Base-by-base conservation (phyloP, 345 rosid genomes). In the Turnera subulata region DNA sequence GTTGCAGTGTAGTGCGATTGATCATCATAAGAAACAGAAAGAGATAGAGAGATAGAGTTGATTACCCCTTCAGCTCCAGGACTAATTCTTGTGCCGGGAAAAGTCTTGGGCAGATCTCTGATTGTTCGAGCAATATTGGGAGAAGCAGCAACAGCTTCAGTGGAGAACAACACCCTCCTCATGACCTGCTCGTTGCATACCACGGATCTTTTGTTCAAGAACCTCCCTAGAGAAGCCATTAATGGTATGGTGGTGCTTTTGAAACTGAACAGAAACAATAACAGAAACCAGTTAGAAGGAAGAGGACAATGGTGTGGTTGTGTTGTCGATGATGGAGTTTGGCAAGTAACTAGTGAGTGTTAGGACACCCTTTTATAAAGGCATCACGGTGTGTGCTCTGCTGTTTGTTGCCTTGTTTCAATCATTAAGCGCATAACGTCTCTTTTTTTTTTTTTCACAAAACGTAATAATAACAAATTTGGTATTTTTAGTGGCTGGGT, bases 91-190 rank as follows among this genome's bases (percentile, higher is more conserved):
- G 91, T 82, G 20, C 65, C 73, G 2, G 89, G 93, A 47, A 80
- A 72, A 32, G 77, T 80, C 68, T 78, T 84, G 55, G 95, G 93
- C 23, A 88, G 84, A 73, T 84, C 84, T 60, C 91, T 74, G 63
- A 86, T 58, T 59, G 89, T 77, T 46, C 86, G 85, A 40, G 81
- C 76, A 42, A 84, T 83, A 57, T 89, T 71, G 26, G 86, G 16
- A 58, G 82, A 62, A 46, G 58, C 76, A 43, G 54, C 22, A 15
- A 58, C 45, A 29, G 78, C 56, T 43, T 76, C 75, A 6, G 94
- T 55, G 38, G 89, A 76, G 72, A 82, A 65, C 20, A 79, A 65
- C 20, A 79, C 53, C 24, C 74, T 78, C 59, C 72, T 75, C 42
- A 56, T 13, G 56, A 48, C 32, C 32, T 40, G 32, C 25, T 51